Evolutionary conservation across 148 eudicot species (phyloP), one percentile per base, ranked within the genome.

Genomic region (Rhododendron kiyosumense): DNA sequence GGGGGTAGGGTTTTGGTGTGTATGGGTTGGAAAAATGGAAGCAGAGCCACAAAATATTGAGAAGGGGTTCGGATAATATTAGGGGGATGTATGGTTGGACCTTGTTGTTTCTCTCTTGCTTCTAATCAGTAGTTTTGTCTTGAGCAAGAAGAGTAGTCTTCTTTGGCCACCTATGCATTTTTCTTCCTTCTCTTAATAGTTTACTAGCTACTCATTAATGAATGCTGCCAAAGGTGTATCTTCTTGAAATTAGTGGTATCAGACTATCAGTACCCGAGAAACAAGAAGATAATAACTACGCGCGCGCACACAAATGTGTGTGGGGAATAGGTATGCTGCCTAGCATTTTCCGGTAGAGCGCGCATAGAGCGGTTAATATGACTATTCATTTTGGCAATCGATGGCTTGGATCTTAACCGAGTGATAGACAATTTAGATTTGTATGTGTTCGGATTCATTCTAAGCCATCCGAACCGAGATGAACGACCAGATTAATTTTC

Each of bases 11-110:
- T 67, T 2, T 12, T 18, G n/a, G 75, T 81, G 76, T 84, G 87
- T 86, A 78, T 36, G 10, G 79, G 57, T 84, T 71, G 69, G 54
- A n/a, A 87, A 49, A 81, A 82, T 15, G 54, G 74, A 86, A 89
- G 88, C 88, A 90, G 84, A 79, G 92, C 93, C 94, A 92, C 92
- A 91, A 78, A 88, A 63, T 77, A 2, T 65, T 65, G 30, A 65
- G 71, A 54, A 59, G 45, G 74, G 30, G 24, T 9, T 82, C 85
- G 90, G 91, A 89, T 92, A 90, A 86, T 87, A 74, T 67, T 52
- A 87, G 74, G 63, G 7, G 41, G 75, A 83, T 57, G 84, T 85
- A 51, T 86, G 87, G 88, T 26, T 67, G 74, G 74, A 67, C 74
- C 30, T 51, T 13, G 17, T 67, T 67, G 74, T 67, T 26, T 26